Evolutionary conservation across 2,329 filamentous ascomycete genomes (phyloP).

Genomic region (Penicillium brasilianum): DNA sequence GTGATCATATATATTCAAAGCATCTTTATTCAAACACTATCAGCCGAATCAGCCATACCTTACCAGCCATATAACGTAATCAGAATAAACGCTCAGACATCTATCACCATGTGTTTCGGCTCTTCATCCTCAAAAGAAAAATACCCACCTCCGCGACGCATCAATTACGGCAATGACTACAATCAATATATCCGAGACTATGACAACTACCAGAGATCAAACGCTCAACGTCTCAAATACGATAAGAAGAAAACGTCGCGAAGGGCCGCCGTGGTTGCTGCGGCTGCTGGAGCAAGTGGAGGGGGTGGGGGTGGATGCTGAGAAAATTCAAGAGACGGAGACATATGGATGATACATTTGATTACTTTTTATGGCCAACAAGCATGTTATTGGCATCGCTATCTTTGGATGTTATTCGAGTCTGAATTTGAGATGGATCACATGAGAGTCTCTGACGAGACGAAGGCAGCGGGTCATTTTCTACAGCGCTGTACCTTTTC

Average conservation of each 20-base stretch:
- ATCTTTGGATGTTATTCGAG: too few species aligned
- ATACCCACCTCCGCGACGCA: slow-evolving; percentile 5
- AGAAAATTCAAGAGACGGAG: neutral
- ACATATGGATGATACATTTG: neutral
- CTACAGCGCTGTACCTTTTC: too few species aligned
- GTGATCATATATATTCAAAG: neutral
- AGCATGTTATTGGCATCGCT: too few species aligned
- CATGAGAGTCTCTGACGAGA: too few species aligned
- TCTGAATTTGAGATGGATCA: too few species aligned
- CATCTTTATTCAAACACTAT: neutral
- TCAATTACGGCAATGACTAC: slow-evolving; percentile 5
- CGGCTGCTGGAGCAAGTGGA: neutral
- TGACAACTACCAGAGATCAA: neutral
- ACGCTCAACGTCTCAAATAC: neutral
- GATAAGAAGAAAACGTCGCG: neutral
- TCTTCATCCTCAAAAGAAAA: neutral
- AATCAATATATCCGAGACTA: slow-evolving; percentile 5
- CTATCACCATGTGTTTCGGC: slow-evolving; percentile 17
- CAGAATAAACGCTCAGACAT: neutral
- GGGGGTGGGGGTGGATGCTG: slow-evolving; percentile 10
- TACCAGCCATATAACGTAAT: too few species aligned
- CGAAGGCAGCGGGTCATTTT: too few species aligned
- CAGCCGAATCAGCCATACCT: too few species aligned
- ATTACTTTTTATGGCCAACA: too few species aligned
- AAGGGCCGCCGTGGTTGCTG: neutral